phyloP scores from a whole-genome alignment of 2,329 filamentous ascomycete species.

The Tolypocladium inflatum region DNA sequence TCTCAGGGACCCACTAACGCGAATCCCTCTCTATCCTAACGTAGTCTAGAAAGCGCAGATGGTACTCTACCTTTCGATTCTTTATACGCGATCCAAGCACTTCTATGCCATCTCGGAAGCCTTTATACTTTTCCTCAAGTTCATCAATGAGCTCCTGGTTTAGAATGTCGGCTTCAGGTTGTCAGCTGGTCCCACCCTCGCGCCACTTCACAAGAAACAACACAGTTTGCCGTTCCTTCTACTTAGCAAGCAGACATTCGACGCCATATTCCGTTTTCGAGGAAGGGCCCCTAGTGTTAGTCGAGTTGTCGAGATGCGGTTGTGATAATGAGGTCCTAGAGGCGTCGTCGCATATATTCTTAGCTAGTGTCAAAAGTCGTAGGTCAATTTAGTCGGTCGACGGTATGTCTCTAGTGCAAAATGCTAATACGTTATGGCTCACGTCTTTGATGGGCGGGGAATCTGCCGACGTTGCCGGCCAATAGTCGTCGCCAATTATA shows the following conservation, averaged over 20 bases:
- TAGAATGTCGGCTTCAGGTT: not conserved
- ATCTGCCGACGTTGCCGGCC: too few relatives aligned
- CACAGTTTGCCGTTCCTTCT: not conserved
- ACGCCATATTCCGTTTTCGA: not conserved
- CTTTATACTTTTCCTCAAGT: not conserved
- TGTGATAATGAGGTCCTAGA: not conserved
- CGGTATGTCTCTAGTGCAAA: too few relatives aligned
- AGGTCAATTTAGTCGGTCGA: too few relatives aligned
- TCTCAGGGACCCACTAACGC: too few relatives aligned
- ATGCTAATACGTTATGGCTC: too few relatives aligned
- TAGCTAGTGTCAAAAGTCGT: not conserved
- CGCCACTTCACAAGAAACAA: not conserved
- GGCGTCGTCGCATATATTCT: not conserved
- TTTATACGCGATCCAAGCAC: not conserved
- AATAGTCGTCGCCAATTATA: too few relatives aligned
- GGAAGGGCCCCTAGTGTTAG: not conserved
- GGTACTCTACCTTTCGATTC: too few relatives aligned
- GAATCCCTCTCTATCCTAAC: too few relatives aligned
- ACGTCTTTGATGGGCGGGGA: too few relatives aligned
- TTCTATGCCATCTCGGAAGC: not conserved
- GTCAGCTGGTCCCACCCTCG: not conserved
- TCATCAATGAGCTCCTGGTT: not conserved
- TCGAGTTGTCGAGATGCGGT: not conserved
- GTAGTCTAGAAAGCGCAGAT: too few relatives aligned
- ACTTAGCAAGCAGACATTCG: not conserved